Evolutionary conservation across 2,329 filamentous ascomycete genomes (phyloP).

Genomic region (Exophiala xenobiotica): DNA sequence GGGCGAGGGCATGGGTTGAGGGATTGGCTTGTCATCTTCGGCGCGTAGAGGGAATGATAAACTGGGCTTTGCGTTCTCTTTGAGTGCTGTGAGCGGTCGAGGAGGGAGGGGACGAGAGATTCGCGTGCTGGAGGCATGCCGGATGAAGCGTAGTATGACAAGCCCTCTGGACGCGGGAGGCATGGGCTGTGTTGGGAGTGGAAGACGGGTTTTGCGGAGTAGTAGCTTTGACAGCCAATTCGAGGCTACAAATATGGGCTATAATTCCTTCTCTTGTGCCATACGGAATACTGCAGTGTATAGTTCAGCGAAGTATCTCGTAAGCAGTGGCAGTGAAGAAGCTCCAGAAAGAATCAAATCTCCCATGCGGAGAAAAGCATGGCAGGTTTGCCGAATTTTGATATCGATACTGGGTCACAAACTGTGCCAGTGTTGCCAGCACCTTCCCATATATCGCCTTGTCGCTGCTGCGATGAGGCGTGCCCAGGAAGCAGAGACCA

Average conservation of each 20-base stretch:
- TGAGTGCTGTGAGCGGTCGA: background rate
- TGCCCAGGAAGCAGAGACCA: conserved; percentile 39
- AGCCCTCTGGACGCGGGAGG: conserved; percentile 7
- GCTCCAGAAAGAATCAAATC: too few relatives aligned
- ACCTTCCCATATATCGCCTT: conserved; percentile 30
- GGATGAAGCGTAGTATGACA: background rate
- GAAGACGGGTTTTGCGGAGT: too few relatives aligned
- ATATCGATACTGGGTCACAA: background rate
- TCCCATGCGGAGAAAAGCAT: background rate
- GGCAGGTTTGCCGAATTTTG: background rate
- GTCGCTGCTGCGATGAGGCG: conserved; percentile 37
- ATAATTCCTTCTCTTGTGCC: background rate
- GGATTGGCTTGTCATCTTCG: too few relatives aligned
- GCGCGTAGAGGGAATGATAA: too few relatives aligned
- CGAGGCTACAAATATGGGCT: background rate
- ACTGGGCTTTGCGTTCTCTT: background rate
- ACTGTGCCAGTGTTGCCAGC: background rate
- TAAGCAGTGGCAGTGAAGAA: background rate
- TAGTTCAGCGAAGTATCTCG: too few relatives aligned
- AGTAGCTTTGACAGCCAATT: too few relatives aligned
- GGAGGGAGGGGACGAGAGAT: conserved; percentile 1
- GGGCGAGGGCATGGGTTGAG: too few relatives aligned
- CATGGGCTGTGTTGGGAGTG: too few relatives aligned
- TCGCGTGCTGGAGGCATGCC: conserved; percentile 13
- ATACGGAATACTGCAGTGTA: too few relatives aligned